A percentile compares a stretch with the other conserved stretches of the same genome.
phyloP scores from a whole-genome alignment of 106 monocot species.

The Dendrobium officinale region DNA sequence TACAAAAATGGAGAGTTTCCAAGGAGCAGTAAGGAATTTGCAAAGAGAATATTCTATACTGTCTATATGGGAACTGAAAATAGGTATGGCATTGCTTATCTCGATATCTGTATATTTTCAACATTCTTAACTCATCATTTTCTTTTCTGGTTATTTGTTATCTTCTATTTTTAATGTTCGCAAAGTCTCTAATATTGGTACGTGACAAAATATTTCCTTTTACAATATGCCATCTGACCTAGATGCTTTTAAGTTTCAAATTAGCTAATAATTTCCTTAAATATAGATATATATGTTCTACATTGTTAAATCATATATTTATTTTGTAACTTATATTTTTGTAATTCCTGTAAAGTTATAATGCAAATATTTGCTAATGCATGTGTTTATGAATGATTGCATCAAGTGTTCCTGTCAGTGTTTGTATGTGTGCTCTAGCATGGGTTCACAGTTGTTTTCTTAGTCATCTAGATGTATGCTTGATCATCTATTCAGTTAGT shows the following conservation, averaged over 20 bases:
- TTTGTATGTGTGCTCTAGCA: background rate
- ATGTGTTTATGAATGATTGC: background rate
- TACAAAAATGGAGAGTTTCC: conserved; percentile 93
- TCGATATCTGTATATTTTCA: background rate
- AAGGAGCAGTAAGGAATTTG: conserved; percentile 79
- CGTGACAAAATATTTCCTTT: background rate
- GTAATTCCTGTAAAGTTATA: background rate
- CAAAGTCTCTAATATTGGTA: background rate
- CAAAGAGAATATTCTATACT: conserved; percentile 85
- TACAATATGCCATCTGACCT: background rate
- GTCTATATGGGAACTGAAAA: conserved; percentile 99
- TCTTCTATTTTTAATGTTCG: background rate
- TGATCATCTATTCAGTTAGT: background rate
- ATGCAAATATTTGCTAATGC: background rate
- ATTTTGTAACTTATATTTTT: background rate
- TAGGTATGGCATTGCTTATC: conserved; percentile 36
- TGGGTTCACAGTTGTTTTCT: background rate
- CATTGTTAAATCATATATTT: background rate
- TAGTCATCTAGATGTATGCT: background rate
- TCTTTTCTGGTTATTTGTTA: background rate
- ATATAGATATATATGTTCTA: background rate
- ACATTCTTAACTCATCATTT: background rate
- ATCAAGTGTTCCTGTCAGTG: background rate
- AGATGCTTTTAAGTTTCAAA: background rate
- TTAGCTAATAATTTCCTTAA: background rate